Conservation (phyloP, 768 basidiomycete genomes). For the Pulveroboletus sp. region DNA sequence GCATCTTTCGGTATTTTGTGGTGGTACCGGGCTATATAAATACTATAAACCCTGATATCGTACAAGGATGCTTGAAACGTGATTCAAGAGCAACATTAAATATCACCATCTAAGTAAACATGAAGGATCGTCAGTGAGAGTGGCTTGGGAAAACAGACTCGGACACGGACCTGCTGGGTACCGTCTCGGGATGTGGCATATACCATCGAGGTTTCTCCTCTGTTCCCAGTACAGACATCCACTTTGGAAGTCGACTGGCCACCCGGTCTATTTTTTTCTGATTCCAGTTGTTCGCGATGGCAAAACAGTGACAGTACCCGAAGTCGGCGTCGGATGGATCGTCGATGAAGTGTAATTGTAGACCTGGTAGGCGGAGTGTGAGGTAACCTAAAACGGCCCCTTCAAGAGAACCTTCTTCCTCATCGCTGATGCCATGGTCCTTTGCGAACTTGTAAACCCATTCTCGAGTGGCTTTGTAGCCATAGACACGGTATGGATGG, state of each 20-base stretch:
- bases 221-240: neutral
- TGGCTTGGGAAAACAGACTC: too few relatives aligned
- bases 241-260: neutral
- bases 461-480: too few relatives aligned
- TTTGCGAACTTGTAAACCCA: too few relatives aligned
- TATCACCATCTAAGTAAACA: too few relatives aligned
- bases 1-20: too few relatives aligned
- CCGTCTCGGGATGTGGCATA: neutral
- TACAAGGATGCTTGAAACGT: too few relatives aligned
- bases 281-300: constrained; percentile 2
- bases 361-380: neutral
- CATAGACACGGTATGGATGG: too few relatives aligned
- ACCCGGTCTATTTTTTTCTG: neutral
- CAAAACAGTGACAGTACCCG: neutral
- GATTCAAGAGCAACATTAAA: too few relatives aligned
- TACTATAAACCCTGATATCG: too few relatives aligned
- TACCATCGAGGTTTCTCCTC: neutral
- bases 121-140: too few relatives aligned
- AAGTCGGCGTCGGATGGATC: neutral
- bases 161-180: neutral
- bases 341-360: neutral
- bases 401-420: neutral
- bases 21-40: too few relatives aligned
- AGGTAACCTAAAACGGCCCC: neutral
- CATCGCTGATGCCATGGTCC: neutral